A percentile compares a stretch with the other conserved stretches of the same genome.
Conservation (phyloP, 2,329 filamentous ascomycete genomes). For the Capronia epimyces region DNA sequence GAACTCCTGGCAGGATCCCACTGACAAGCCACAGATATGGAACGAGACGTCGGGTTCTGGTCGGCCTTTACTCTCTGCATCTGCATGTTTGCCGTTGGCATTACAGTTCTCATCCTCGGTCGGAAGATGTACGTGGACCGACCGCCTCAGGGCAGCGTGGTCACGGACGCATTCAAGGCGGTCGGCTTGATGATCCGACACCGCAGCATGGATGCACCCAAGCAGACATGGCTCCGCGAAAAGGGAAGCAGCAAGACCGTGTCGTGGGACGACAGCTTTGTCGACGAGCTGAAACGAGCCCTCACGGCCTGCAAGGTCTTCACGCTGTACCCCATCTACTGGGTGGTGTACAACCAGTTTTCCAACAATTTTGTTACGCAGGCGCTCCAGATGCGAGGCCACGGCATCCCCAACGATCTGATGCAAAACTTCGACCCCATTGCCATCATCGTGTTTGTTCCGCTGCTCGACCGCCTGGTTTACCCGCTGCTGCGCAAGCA, state of each 20-base stretch:
- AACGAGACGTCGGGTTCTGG: constrained; percentile 55
- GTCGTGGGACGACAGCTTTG: constrained; percentile 78
- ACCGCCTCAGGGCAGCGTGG: constrained; percentile 67
- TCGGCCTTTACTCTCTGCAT: not conserved
- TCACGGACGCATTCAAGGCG: constrained; percentile 57
- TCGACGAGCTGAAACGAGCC: constrained; percentile 69
- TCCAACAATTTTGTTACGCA: constrained; percentile 52
- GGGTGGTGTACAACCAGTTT: constrained; percentile 56
- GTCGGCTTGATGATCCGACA: constrained; percentile 54
- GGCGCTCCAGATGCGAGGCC: constrained; percentile 43
- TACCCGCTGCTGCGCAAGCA: constrained; percentile 47
- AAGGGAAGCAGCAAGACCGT: constrained; percentile 67
- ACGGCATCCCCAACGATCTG: constrained; percentile 53
- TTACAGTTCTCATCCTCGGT: constrained; percentile 57
- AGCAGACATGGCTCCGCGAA: constrained; percentile 61
- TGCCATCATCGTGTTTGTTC: constrained; percentile 51
- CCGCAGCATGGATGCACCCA: constrained; percentile 52
- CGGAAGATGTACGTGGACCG: constrained; percentile 58
- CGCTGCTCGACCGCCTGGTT: constrained; percentile 49
- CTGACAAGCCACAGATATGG: constrained; percentile 53
- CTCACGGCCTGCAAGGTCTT: constrained; percentile 66
- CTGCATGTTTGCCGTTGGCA: constrained; percentile 57
- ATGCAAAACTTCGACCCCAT: constrained; percentile 53
- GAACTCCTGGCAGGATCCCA: too few relatives aligned
- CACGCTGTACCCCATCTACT: constrained; percentile 51